A percentile compares a stretch with the other conserved stretches of the same genome.
These are phyloP conservation scores for Acanthamoeba lugdunensis DNA, from an alignment of 208 protist species.

Conservation along the genomic window DNA sequence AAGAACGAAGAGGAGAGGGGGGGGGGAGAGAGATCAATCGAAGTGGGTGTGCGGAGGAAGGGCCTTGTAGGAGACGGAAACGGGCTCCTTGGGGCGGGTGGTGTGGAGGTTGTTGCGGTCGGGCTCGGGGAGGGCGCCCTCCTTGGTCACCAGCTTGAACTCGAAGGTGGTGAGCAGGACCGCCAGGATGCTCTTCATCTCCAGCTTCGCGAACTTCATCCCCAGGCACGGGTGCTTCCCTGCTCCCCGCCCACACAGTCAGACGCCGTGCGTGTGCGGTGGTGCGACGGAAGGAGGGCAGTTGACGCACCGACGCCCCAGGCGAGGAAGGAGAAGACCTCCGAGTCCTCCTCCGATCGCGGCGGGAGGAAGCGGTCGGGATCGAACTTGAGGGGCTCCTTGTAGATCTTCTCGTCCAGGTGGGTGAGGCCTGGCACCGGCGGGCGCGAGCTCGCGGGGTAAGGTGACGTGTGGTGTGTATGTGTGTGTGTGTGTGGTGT, in stretches of 20 bases:
- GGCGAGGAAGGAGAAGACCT: slow-evolving; percentile 20
- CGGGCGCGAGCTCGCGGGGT: neutral
- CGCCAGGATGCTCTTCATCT: slow-evolving; percentile 66
- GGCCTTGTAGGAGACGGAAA: slow-evolving; percentile 6
- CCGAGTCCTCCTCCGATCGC: slow-evolving; percentile 20
- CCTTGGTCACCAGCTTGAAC: neutral
- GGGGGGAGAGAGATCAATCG: neutral
- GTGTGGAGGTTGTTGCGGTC: slow-evolving; percentile 64
- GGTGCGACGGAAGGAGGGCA: neutral
- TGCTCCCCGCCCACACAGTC: neutral
- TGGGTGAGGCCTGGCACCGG: neutral
- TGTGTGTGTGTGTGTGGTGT: neutral
- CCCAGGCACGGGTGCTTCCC: slow-evolving; percentile 57
- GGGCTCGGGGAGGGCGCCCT: slow-evolving; percentile 12
- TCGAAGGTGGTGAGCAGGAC: slow-evolving; percentile 39
- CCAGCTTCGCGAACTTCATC: slow-evolving; percentile 66
- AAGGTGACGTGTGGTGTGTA: neutral
- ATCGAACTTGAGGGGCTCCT: slow-evolving; percentile 38
- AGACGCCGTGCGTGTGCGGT: neutral
- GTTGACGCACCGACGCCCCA: slow-evolving; percentile 9
- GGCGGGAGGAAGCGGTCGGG: slow-evolving; percentile 41
- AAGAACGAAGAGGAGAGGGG: neutral
- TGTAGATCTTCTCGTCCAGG: slow-evolving; percentile 17
- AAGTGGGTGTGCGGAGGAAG: neutral
- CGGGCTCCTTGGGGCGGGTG: slow-evolving; percentile 25